phyloP scores from a whole-genome alignment of 352 stramenopile species.

The Pythium myriotylum region DNA sequence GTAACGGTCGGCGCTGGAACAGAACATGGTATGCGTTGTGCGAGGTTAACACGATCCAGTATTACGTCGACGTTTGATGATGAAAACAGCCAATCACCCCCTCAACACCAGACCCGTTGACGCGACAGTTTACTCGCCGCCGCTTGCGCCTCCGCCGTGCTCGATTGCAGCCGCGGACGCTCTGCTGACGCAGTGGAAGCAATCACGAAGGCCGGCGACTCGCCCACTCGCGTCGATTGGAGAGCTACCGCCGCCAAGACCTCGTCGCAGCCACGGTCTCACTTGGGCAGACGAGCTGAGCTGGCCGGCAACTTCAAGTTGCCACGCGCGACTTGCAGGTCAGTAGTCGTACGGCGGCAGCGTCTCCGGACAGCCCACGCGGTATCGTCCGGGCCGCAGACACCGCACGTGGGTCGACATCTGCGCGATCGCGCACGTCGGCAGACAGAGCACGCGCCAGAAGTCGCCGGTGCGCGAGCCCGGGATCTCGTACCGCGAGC shows the following conservation, averaged over 20 bases:
- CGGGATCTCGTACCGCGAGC: conserved; percentile 34
- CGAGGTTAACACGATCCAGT: conserved; percentile 2
- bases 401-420: conserved; percentile 38
- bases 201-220: not conserved
- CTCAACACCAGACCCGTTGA: conserved; percentile 17
- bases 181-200: not conserved
- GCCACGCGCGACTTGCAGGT: too few relatives aligned
- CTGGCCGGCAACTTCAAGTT: too few relatives aligned
- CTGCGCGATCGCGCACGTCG: conserved; percentile 36
- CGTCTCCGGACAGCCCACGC: conserved; percentile 41
- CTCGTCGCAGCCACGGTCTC: too few relatives aligned
- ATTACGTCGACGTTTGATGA: conserved; percentile 19
- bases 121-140: conserved; percentile 9
- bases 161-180: not conserved
- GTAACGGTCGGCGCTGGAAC: not conserved
- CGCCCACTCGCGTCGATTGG: too few relatives aligned
- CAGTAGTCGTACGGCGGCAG: conserved; percentile 30
- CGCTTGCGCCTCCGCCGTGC: not conserved
- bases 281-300: too few relatives aligned
- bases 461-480: conserved; percentile 24
- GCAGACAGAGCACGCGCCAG: conserved; percentile 17
- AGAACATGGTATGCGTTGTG: not conserved
- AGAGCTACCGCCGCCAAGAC: too few relatives aligned
- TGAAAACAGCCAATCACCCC: conserved; percentile 7
- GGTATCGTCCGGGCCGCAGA: conserved; percentile 70